Conservation (phyloP, 2,329 filamentous ascomycete genomes). For the Aspergillus aculeatinus region DNA sequence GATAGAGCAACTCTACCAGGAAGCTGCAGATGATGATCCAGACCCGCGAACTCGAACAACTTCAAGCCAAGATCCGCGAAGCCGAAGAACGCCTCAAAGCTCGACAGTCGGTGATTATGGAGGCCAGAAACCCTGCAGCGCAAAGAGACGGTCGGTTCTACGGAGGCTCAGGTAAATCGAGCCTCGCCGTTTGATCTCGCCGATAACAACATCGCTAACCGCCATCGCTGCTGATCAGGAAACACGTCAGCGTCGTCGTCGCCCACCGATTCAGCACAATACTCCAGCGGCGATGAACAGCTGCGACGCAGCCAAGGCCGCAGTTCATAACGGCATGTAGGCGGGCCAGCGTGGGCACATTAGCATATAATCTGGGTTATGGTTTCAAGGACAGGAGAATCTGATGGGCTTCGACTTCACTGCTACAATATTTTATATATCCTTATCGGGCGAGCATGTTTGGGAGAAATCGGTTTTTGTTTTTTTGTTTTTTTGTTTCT, state of each 20-base stretch:
- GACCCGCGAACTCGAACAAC: constrained; percentile 76
- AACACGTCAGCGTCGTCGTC: constrained; percentile 21
- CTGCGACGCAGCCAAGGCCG: constrained; percentile 16
- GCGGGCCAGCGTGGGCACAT: constrained; percentile 12
- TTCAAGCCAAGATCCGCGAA: constrained; percentile 79
- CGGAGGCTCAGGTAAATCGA: constrained; percentile 21
- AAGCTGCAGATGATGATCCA: constrained; percentile 75
- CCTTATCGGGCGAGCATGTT: constrained; percentile 17
- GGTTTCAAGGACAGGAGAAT: constrained; percentile 12
- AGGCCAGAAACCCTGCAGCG: constrained; percentile 13
- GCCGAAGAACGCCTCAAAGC: constrained; percentile 74
- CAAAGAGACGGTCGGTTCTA: constrained; percentile 20
- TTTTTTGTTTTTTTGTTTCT: constrained; percentile 16
- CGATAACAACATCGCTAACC: constrained; percentile 12
- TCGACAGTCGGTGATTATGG: constrained; percentile 22
- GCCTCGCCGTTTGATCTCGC: constrained; percentile 11
- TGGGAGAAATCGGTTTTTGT: constrained; percentile 18
- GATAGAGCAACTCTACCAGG: constrained; percentile 48
- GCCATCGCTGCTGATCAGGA: constrained; percentile 9
- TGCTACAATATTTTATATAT: constrained; percentile 16
- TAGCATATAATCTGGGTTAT: constrained; percentile 18
- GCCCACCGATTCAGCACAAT: constrained; percentile 23
- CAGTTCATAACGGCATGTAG: constrained; percentile 17
- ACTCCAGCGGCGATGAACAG: constrained; percentile 28
- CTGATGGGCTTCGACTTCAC: constrained; percentile 16